These are phyloP conservation scores for Verticillium alfalfae DNA, from an alignment of 2,329 filamentous ascomycete genomes.

Conservation along the genomic window DNA sequence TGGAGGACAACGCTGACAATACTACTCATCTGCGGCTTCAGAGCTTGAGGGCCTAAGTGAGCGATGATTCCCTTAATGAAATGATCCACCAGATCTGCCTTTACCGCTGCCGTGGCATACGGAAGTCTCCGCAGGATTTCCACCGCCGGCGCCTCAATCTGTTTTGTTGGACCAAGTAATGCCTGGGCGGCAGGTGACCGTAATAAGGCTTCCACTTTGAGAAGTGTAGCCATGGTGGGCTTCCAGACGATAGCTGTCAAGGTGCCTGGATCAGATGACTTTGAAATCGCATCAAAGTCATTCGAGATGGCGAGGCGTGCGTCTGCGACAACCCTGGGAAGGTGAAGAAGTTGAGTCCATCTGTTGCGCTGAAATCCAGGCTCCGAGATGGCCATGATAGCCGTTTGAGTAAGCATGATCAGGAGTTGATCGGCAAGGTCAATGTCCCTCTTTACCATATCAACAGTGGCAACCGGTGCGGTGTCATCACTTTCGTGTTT, in stretches of 20 bases:
- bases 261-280: background rate
- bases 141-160: slow-evolving; percentile 7
- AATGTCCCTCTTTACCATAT: background rate
- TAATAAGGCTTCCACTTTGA: slow-evolving; percentile 14
- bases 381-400: slow-evolving; percentile 4
- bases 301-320: slow-evolving; percentile 2
- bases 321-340: slow-evolving; percentile 3
- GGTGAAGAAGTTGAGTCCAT: background rate
- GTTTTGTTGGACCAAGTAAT: slow-evolving; percentile 3
- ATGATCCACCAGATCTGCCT: slow-evolving; percentile 13
- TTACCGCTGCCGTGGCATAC: background rate
- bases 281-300: background rate
- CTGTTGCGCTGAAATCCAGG: slow-evolving; percentile 3
- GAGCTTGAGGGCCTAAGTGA: slow-evolving; percentile 6
- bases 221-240: slow-evolving; percentile 19
- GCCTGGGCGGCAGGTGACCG: background rate
- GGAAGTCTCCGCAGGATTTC: slow-evolving; percentile 9
- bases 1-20: slow-evolving; percentile 13
- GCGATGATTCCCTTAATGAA: slow-evolving; percentile 12
- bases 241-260: slow-evolving; percentile 18
- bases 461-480: background rate
- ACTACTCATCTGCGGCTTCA: slow-evolving; percentile 8
- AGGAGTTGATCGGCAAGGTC: slow-evolving; percentile 6
- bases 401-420: slow-evolving; percentile 6
- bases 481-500: background rate